phyloP scores from a whole-genome alignment of 2,329 filamentous ascomycete genomes.

The Pyrenochaeta sp. region DNA sequence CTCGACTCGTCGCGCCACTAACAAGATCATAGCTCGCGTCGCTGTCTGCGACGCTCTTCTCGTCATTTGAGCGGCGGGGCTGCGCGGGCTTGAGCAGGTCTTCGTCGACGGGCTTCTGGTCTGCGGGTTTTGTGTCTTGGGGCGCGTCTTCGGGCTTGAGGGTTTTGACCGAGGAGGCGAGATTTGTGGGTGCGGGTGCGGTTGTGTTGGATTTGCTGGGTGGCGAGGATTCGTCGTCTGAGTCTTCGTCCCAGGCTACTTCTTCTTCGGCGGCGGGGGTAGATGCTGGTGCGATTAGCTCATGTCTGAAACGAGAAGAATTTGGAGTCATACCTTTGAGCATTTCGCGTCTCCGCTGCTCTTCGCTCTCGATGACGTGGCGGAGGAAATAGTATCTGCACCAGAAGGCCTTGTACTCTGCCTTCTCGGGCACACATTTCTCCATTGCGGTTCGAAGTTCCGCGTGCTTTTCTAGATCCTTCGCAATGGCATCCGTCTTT shows the following conservation, averaged over 20 bases:
- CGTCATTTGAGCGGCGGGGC: slow-evolving; percentile 72
- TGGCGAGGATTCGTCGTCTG: slow-evolving; percentile 58
- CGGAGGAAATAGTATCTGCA: slow-evolving; percentile 93
- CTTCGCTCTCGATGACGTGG: slow-evolving; percentile 91
- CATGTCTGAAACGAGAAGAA: too few species aligned
- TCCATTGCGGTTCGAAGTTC: slow-evolving; percentile 92
- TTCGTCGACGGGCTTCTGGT: slow-evolving; percentile 10
- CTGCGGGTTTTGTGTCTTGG: too few species aligned
- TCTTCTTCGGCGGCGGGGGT: slow-evolving; percentile 77
- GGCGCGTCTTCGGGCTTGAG: too few species aligned
- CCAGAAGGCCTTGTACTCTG: slow-evolving; percentile 93
- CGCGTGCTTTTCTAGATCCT: slow-evolving; percentile 83
- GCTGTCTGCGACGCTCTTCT: slow-evolving; percentile 86
- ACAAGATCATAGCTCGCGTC: slow-evolving; percentile 97
- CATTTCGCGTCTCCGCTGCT: slow-evolving; percentile 85
- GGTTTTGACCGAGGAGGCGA: slow-evolving; percentile 46
- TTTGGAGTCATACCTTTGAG: slow-evolving; percentile 74
- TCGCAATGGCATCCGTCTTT: slow-evolving; percentile 83
- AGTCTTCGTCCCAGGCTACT: slow-evolving; percentile 75
- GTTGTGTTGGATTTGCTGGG: neutral
- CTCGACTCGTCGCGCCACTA: slow-evolving; percentile 75
- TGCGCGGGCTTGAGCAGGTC: slow-evolving; percentile 63
- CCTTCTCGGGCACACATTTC: slow-evolving; percentile 88
- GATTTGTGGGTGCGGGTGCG: slow-evolving; percentile 23
- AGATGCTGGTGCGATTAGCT: slow-evolving; percentile 51